phyloP scores from a whole-genome alignment of 805 yeast genomes.

The Torulaspora indica region DNA sequence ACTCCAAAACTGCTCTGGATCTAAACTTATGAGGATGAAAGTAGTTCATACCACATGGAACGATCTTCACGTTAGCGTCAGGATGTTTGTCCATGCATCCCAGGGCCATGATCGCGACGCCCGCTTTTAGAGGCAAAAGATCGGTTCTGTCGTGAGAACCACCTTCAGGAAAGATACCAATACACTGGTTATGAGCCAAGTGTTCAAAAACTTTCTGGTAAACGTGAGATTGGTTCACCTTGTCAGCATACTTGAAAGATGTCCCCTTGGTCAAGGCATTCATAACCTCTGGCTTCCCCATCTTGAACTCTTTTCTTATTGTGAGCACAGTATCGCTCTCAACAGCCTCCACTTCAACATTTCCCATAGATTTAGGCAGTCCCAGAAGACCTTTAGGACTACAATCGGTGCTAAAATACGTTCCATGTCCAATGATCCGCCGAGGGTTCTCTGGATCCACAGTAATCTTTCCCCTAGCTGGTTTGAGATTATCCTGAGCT shows the following conservation, averaged over 20 bases:
- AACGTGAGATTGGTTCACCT: conserved; percentile 80
- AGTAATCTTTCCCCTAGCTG: conserved; percentile 62
- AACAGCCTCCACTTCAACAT: conserved; percentile 62
- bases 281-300: conserved; percentile 39
- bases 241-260: conserved; percentile 65
- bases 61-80: conserved; percentile 72
- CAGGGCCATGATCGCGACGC: conserved; percentile 96
- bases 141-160: conserved; percentile 96
- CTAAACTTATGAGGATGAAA: conserved; percentile 94
- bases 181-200: conserved; percentile 69
- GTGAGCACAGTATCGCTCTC: conserved; percentile 65
- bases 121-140: conserved; percentile 87
- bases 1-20: conserved; percentile 91
- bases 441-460: conserved; percentile 52
- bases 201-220: conserved; percentile 82
- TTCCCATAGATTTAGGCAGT: conserved; percentile 73
- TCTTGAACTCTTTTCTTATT: conserved; percentile 66
- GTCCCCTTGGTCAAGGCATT: conserved; percentile 49
- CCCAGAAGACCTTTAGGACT: conserved; percentile 63
- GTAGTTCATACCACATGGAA: conserved; percentile 97
- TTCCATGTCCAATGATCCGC: conserved; percentile 57
- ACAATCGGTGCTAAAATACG: conserved; percentile 60
- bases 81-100: conserved; percentile 86
- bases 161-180: conserved; percentile 97
- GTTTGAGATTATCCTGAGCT: conserved; percentile 76